Percentiles rank a stretch among this genome's conserved stretches.
Evolutionary conservation across 2,329 filamentous ascomycete species (phyloP).

Genomic region (Xylariaceae sp.): DNA sequence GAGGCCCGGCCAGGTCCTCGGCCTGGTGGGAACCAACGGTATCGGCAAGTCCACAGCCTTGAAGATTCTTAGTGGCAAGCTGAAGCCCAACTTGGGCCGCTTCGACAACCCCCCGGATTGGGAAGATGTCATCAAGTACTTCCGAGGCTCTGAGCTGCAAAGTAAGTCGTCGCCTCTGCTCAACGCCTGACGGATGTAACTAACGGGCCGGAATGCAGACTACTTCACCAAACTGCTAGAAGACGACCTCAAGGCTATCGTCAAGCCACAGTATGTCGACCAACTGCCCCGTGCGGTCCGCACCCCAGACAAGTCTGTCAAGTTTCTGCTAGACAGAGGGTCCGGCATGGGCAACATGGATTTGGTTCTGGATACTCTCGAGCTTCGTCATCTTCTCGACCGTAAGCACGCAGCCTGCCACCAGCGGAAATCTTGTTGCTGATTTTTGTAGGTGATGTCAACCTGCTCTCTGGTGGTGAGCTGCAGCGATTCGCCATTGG

Average conservation of each 20-base stretch:
- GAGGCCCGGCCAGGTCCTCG: conserved; percentile 88
- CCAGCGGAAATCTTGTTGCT: neutral
- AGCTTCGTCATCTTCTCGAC: conserved; percentile 84
- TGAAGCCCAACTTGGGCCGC: conserved; percentile 94
- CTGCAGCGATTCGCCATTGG: conserved; percentile 97
- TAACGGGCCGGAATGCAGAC: conserved; percentile 49
- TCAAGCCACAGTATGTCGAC: conserved; percentile 99
- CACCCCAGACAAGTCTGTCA: conserved; percentile 74
- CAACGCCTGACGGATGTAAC: conserved; percentile 4
- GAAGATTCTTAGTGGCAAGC: conserved; percentile 96
- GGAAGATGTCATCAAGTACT: conserved; percentile 98
- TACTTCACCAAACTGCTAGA: conserved; percentile 99
- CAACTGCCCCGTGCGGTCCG: conserved; percentile 93
- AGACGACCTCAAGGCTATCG: conserved; percentile 93
- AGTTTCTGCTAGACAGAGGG: conserved; percentile 71
- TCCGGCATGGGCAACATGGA: conserved; percentile 75
- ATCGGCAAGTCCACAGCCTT: conserved; percentile 99
- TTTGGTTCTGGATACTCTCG: conserved; percentile 77
- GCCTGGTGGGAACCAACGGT: conserved; percentile 98
- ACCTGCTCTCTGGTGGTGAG: conserved; percentile 90
- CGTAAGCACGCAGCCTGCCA: conserved; percentile 41
- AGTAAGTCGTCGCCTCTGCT: conserved; percentile 48
- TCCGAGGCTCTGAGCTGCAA: conserved; percentile 94
- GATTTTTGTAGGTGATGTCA: conserved; percentile 57
- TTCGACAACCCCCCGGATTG: conserved; percentile 97